These are phyloP conservation scores for Populus tremula DNA, from an alignment of 345 rosid genomes.

Conservation along the genomic window DNA sequence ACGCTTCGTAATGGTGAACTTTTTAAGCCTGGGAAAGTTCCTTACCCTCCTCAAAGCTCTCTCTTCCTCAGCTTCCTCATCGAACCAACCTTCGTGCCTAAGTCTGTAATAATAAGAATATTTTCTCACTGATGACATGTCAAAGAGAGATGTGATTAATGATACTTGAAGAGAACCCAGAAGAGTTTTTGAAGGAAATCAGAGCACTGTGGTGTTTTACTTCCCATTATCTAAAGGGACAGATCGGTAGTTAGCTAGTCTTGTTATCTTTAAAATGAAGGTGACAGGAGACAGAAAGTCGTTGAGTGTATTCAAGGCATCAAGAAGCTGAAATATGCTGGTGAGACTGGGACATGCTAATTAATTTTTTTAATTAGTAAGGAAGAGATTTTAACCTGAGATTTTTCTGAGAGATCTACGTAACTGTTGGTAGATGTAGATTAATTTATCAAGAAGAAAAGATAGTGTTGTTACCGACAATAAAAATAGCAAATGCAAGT, in stretches of 20 bases:
- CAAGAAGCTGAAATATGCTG: conserved; percentile 22
- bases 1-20: conserved; percentile 16
- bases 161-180: background rate
- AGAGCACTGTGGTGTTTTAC: background rate
- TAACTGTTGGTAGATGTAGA: too few relatives aligned
- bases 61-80: conserved; percentile 17
- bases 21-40: conserved; percentile 6
- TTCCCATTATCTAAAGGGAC: background rate
- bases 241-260: background rate
- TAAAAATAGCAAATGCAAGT: too few relatives aligned
- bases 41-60: conserved; percentile 9
- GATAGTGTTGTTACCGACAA: too few relatives aligned
- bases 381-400: too few relatives aligned
- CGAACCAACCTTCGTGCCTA: conserved; percentile 14
- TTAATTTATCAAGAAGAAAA: too few relatives aligned
- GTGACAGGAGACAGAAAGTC: background rate
- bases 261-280: background rate
- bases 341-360: background rate
- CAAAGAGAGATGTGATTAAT: background rate
- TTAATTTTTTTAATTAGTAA: too few relatives aligned
- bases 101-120: conserved; percentile 27
- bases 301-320: conserved; percentile 19
- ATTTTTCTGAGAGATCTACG: too few relatives aligned
- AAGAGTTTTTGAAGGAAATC: background rate
- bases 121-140: conserved; percentile 19